Evolutionary conservation across 2,329 filamentous ascomycete species (phyloP), one percentile per base, ranked within the genome.

Genomic region (Microdochium bolleyi): DNA sequence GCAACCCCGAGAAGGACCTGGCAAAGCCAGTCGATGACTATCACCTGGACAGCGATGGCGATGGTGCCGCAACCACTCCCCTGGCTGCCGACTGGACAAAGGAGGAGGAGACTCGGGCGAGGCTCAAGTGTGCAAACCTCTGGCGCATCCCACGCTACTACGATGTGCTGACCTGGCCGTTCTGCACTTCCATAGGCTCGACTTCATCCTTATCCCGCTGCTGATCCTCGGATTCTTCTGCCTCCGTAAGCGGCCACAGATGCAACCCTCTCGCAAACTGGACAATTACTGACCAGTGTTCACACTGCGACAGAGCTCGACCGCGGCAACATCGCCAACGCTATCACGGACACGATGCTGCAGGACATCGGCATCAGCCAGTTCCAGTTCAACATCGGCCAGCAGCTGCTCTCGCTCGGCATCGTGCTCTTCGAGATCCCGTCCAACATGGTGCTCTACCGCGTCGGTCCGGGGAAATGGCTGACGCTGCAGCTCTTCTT

Each of bases 401-500:
- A 61, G n/a, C 59, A 60, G 52, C 58, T 67, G 48, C 55, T 68
- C 22, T 63, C 59, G 0, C 54, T 61, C 1, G 65, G 65, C 1
- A 65, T 67, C 27, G 63, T 68, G 1, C 54, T 67, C 4, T 49
- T 67, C n/a, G 65, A 67, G 37, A 64, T 67, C 3, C 63, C 64
- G 1, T 64, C 61, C 24, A 67, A 68, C 50, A 62, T 69, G 46
- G 52, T 68, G 4, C 55, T 68, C 24, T 57, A 62, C 49, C 59
- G 57, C 10, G 50, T 66, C 13, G 66, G 66, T 4, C 61, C 67
- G 2, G 58, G 58, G 34, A 58, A 52, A 48, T 69, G 63, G 61
- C 53, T 69, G 1, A 58, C 65, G 0, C 49, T 52, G 2, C 66
- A 70, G 55, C 61, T 70, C 22, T 46, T 67, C 22, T 56, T 64